These are phyloP conservation scores for Conringia planisiliqua DNA, from an alignment of 345 rosid genomes.

Conservation along the genomic window DNA sequence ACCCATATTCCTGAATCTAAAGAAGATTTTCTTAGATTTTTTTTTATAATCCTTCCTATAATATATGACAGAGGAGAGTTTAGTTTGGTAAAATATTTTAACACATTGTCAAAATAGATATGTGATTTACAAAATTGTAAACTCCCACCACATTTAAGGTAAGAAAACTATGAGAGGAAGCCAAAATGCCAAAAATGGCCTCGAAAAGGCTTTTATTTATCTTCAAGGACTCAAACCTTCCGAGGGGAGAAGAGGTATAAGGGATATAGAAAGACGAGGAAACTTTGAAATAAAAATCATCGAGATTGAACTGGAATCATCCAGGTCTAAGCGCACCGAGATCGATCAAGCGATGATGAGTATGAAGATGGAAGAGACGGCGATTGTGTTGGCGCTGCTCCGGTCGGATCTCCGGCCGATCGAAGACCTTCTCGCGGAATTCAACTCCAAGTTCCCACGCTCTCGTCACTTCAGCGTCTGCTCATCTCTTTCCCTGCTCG, in stretches of 20 bases:
- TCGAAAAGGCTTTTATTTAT: neutral
- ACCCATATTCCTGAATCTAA: neutral
- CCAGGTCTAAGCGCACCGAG: conserved; percentile 24
- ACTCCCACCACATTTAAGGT: neutral
- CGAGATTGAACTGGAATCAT: neutral
- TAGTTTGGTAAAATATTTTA: neutral
- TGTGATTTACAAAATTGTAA: neutral
- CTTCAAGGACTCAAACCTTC: conserved; percentile 5
- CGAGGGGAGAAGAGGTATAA: neutral
- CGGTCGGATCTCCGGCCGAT: conserved; percentile 53
- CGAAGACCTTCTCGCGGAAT: conserved; percentile 53
- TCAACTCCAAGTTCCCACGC: conserved; percentile 47
- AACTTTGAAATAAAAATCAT: neutral
- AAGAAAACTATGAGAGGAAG: neutral
- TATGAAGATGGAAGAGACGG: conserved; percentile 56
- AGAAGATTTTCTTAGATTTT: neutral
- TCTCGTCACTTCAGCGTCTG: conserved; percentile 48
- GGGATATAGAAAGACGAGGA: neutral
- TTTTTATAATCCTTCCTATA: neutral
- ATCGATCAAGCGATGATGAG: conserved; percentile 23
- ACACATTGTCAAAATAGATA: neutral
- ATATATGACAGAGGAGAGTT: neutral
- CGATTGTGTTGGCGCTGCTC: conserved; percentile 40
- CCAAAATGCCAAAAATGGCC: neutral
- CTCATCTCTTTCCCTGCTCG: conserved; percentile 49